Conservation (phyloP, 371 early-diverging fungal genomes). For the Mucor mucedo region DNA sequence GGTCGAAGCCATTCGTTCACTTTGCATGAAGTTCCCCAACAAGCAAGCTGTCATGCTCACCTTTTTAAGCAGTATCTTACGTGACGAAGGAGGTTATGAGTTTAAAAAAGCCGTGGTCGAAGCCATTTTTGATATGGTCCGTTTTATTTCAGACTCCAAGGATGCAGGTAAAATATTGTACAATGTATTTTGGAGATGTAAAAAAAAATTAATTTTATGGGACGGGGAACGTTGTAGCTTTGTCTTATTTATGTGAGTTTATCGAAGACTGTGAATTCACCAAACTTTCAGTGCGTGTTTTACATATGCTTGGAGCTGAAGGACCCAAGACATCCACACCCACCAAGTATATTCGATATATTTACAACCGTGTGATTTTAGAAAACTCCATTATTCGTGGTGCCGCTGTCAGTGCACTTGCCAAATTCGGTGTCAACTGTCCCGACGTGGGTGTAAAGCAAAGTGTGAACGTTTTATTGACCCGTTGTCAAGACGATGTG, state of each 20-base stretch:
- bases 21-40: conserved; percentile 95
- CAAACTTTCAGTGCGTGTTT: conserved; percentile 93
- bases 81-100: conserved; percentile 98
- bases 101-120: conserved; percentile 96
- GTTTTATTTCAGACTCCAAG: conserved; percentile 90
- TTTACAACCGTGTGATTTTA: conserved; percentile 97
- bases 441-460: conserved; percentile 77
- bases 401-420: conserved; percentile 95
- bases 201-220: neutral
- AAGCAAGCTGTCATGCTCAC: conserved; percentile 93
- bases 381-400: conserved; percentile 97
- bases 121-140: conserved; percentile 95
- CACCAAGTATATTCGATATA: conserved; percentile 95
- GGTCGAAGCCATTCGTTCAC: conserved; percentile 94
- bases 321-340: conserved; percentile 93
- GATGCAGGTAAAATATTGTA: conserved; percentile 69
- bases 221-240: conserved; percentile 55
- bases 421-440: conserved; percentile 89
- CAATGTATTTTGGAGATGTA: neutral
- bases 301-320: conserved; percentile 93
- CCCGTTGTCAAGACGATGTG: conserved; percentile 93
- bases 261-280: conserved; percentile 99
- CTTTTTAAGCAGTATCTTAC: conserved; percentile 90
- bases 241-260: conserved; percentile 97
- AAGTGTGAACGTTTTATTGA: conserved; percentile 85